These are phyloP conservation scores for Asterochloris erici DNA, from an alignment of 139 green algal genomes.

Conservation along the genomic window DNA sequence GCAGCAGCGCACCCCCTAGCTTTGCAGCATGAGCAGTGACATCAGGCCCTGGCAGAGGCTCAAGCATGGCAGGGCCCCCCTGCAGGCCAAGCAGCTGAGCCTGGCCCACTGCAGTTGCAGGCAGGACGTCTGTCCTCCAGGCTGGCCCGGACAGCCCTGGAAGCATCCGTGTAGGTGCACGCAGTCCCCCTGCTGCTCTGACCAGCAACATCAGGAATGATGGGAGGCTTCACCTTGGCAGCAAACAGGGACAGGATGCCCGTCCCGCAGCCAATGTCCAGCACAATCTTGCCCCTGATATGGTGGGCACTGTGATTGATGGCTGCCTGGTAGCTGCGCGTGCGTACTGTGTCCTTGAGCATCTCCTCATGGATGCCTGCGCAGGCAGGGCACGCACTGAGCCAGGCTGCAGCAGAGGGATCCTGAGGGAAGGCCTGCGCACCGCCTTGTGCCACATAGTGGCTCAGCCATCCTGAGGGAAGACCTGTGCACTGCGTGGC, in stretches of 20 bases:
- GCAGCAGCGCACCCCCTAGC: no score
- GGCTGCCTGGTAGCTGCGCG: conserved; percentile 73
- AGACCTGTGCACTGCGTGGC: not conserved
- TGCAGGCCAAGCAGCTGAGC: no score
- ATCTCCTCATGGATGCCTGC: conserved; percentile 89
- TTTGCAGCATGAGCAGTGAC: no score
- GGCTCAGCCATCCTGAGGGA: not conserved
- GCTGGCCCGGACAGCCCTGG: no score
- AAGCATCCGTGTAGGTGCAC: no score
- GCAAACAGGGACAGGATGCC: conserved; percentile 96
- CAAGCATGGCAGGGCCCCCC: no score
- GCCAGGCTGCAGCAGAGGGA: not conserved
- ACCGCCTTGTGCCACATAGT: not conserved
- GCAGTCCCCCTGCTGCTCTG: no score
- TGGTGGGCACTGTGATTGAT: conserved; percentile 72
- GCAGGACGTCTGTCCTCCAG: no score
- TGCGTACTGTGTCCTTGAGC: conserved; percentile 80
- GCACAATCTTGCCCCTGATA: conserved; percentile 64
- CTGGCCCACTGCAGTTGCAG: no score
- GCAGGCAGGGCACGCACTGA: not conserved
- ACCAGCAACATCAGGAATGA: no score
- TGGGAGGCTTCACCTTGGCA: conserved; percentile 23
- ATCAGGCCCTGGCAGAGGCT: no score
- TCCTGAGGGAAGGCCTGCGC: not conserved
- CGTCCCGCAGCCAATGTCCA: conserved; percentile 96